Evolutionary conservation across 2,329 filamentous ascomycete species (phyloP), one percentile per base, ranked within the genome.

Genomic region (Hysterium pulicare): DNA sequence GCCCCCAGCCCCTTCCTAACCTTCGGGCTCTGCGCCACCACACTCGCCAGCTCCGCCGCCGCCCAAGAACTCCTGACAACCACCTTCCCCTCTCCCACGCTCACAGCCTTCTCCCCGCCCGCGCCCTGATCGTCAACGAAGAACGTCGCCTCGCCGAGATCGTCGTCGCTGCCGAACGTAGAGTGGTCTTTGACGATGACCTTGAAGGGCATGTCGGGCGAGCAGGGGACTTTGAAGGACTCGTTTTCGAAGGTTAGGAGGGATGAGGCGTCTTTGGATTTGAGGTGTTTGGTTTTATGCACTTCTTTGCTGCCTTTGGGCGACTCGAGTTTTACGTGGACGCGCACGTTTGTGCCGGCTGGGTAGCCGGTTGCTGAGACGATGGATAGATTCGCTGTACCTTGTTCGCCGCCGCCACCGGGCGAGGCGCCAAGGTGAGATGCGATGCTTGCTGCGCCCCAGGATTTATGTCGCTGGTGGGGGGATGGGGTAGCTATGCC

Each of bases 241-340:
- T 95, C 88, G 38, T 76, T 71, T 7, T 71, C 63, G 15, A 73
- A 76, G 47, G 87, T 79, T n/a, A 62, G 59, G 20, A 48, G 49
- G 3, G 76, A 70, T 7, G 7, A 8, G 2, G 86, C 87, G 1
- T 72, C 73, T 3, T 79, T 71, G 1, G 84, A 78, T 67, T 95
- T 95, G 71, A 87, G 80, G 50, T 93, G 86, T 65, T 95, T 95
- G 17, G 90, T 96, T 74, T 97, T 96, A 71, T 90, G 83, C 34
- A 98, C 73, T 34, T 86, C 80, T 71, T 93, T 96, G 31, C 49
- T 48, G 37, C 77, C 78, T 68, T 86, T 90, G 35, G 81, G 70
- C 3, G 75, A 73, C 24, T 87, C 62, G 53, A 87, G 81, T 42
- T 81, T 83, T 53, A 95, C 71, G 44, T 79, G 70, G 36, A 95